phyloP scores from a whole-genome alignment of 352 stramenopile species.

The Phytophthora chlamydospora region DNA sequence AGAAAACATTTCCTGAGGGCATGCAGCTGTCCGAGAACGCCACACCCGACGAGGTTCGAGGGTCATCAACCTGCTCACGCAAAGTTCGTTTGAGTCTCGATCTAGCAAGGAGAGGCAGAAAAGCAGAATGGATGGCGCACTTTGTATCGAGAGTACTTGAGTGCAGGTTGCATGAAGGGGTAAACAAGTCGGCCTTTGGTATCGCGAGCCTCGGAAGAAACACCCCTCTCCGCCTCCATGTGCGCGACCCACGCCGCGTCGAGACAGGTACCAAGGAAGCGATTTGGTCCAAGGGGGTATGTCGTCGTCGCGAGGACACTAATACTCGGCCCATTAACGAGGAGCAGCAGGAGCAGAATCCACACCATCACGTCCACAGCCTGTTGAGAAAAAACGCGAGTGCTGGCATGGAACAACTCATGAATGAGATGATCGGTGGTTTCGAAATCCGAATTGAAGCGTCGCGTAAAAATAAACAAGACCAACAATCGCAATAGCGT shows the following conservation, averaged over 20 bases:
- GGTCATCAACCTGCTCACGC: conserved; percentile 8
- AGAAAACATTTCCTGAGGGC: conserved; percentile 15
- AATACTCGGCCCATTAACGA: background rate
- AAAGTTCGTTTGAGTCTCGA: too few relatives aligned
- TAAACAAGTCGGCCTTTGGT: conserved; percentile 33
- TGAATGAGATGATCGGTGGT: too few relatives aligned
- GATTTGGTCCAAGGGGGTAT: conserved; percentile 36
- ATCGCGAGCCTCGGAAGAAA: conserved; percentile 35
- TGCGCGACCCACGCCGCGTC: conserved; percentile 39
- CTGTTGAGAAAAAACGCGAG: too few relatives aligned
- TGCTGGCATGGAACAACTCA: too few relatives aligned
- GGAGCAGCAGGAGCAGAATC: conserved; percentile 9
- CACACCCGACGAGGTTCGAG: conserved; percentile 1
- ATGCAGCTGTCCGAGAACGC: conserved; percentile 10
- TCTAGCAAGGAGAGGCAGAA: background rate
- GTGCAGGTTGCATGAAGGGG: conserved; percentile 49
- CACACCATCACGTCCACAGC: background rate
- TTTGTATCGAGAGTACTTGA: conserved; percentile 33
- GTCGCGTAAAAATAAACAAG: too few relatives aligned
- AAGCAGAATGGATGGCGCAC: conserved; percentile 8
- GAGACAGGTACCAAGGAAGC: conserved; percentile 57
- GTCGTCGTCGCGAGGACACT: conserved; percentile 2
- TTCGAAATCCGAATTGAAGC: too few relatives aligned
- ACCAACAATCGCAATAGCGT: too few relatives aligned
- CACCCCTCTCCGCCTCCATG: conserved; percentile 26